Evolutionary conservation across 1,139 yeast genomes (phyloP), one percentile per base, ranked within the genome.

Genomic region (Lipomyces yarrowii): DNA sequence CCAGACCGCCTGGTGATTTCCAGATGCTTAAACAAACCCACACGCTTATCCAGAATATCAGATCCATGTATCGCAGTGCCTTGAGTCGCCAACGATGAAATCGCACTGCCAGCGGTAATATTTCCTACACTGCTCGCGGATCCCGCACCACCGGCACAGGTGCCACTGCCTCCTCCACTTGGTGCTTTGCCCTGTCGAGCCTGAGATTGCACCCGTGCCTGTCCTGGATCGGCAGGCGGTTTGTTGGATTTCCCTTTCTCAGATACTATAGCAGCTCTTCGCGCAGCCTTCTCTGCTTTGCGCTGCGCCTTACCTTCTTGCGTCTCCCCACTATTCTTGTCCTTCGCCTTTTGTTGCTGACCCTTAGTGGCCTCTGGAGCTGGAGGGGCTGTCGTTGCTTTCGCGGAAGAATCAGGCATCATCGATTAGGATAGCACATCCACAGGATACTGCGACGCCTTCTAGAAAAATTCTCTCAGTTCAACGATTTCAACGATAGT

Each of bases 201-300:
- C 37, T 56, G 63, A 15, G 55, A 52, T 56, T 62, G 59, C 15
- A 30, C 42, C 51, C 56, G 30, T n/a, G 48, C 60, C 46, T 32
- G 57, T 13, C 59, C 71, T 70, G 62, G 63, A 62, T 61, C 71
- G 61, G 58, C 71, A 64, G 64, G 80, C 77, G 30, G 85, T 82
- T 7, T 87, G 87, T 62, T 76, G 81, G 15, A 85, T 86, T 70
- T 80, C 84, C 73, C 86, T 87, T 21, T 61, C 58, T 61, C 69
- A 26, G 62, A 60, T 18, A 67, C 56, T 70, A 86, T 83, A 1
- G 85, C 88, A 6, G 93, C 93, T 77, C 98, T 82, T 76, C 91
- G 90, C 58, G 94, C 96, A 6, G 96, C 94, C 77, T 93, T 93
- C 74, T 92, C 97, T 73, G 87, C 86, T 82, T 92, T 91, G 77